Evolutionary conservation across 1,284 basidiomycete species (phyloP), one percentile per base, ranked within the genome.

Genomic region (Psilocybe mexicana): DNA sequence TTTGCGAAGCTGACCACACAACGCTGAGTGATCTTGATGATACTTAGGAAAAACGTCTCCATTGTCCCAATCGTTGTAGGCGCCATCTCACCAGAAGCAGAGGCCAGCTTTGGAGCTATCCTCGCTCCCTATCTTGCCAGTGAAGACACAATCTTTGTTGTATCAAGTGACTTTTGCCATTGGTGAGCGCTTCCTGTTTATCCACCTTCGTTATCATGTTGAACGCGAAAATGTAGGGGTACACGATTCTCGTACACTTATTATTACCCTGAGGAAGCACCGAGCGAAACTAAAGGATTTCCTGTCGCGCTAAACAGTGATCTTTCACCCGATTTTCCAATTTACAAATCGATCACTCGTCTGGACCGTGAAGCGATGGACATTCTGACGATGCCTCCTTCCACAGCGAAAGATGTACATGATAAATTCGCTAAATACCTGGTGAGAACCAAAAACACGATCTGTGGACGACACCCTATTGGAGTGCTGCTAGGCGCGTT

Each of bases 111-210:
- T 64, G 95, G 93, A 6, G 69, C 76, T 4, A 70, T 93, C 2
- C 77, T 99, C 0, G 92, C 92, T 0, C 88, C 91, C 0, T 96
- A 93, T 72, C 81, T 97, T 52, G 77, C 80, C 1, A 79, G 86
- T 62, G 81, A 86, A 1, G 85, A 88, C 57, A 98, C 93, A 0
- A 81, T 99, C 61, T 95, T 90, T 67, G 88, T 99, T 43, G 82
- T 98, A 55, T 98, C 95, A 2, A 93, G 91, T 61, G 97, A 99
- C 73, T 99, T 99, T 70, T 99, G 97, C 69, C 96, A 99, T 72
- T 99, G 96, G 96, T 95, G 65, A 59, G 47, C 35, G 24, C 43
- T 46, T 24, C 11, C 24, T 18, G 18, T 18, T 23, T 43, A 7
- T 25, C 55, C n/a, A n/a, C 30, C 51, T 8, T 43, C 45, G 8